Evolutionary conservation across 1,139 yeast genomes (phyloP), one percentile per base, ranked within the genome.

Genomic region (Candida sp.): DNA sequence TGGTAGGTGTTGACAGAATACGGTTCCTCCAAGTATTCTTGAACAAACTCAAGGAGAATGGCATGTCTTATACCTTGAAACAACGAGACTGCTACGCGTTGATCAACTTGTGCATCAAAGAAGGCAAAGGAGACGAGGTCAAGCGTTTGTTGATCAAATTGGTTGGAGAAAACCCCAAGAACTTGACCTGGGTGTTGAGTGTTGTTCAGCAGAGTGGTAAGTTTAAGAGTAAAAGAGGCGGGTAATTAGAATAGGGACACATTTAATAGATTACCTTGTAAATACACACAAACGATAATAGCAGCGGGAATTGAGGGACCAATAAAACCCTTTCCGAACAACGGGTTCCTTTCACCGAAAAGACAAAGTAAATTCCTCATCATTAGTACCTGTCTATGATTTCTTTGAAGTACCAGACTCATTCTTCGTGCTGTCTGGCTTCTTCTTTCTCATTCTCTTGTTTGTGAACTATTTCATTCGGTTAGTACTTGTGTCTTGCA

Each of bases 361-460:
- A 17, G 17, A 17, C 17, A 17, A 17, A 17, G 17, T 17, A 17
- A 17, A 17, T 17, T 17, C 17, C 17, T 17, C 17, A 17, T 17
- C 17, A 17, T 17, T 17, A 17, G 17, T 17, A 17, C 17, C 17
- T 17, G 9, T 35, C 9, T 28, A 28, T 7, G 31, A 8, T 8
- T 7, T 7, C 9, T 28, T 28, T 28, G 31, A 28, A 8, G 12
- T 12, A 12, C 7, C 39, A 6, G 39, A 9, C 22, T 9, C 39
- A 5, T 12, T 22, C 26, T 35, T 35, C 5, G 26, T 17, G 34
- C 35, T 6, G 9, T 37, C 30, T 4, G 45, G 45, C 22, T 42
- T 44, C 39, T 66, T 65, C 1, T 63, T 44, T 12, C 72, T 58
- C 67, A 65, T 65, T 49, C 73, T 56, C 46, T 63, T 67, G 46